A percentile compares a stretch with the other conserved stretches of the same genome.
These are phyloP conservation scores for Neurospora africana DNA, from an alignment of 495 filamentous ascomycete species.

Conservation along the genomic window DNA sequence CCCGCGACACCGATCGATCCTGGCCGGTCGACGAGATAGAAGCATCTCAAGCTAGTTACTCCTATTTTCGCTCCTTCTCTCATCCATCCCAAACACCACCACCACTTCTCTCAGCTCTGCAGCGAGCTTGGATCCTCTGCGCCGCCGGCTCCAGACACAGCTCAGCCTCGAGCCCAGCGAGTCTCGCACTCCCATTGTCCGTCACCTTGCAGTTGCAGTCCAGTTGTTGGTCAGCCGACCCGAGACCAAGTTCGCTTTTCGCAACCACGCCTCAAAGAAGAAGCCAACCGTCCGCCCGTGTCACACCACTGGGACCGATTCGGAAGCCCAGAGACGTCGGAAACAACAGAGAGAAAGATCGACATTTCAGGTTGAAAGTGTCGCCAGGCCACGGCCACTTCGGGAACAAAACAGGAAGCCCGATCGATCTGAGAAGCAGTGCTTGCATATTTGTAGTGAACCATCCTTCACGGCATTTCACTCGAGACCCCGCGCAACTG, in stretches of 20 bases:
- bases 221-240: background rate
- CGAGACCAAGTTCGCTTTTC: background rate
- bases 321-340: background rate
- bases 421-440: background rate
- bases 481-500: background rate
- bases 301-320: background rate
- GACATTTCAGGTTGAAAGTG: background rate
- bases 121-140: background rate
- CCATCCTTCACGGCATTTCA: slow-evolving; percentile 9
- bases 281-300: background rate
- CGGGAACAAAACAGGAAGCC: background rate
- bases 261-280: background rate
- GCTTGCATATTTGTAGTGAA: slow-evolving; percentile 9
- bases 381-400: background rate
- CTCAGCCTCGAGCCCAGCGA: background rate
- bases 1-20: background rate
- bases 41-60: background rate
- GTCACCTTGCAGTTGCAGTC: background rate
- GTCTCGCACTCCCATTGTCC: background rate
- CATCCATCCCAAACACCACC: background rate
- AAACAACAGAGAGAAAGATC: background rate
- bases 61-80: background rate
- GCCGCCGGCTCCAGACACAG: background rate
- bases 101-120: background rate
- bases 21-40: background rate